Conservation (phyloP, 2,329 filamentous ascomycete species). For the Penicillium crustosum region DNA sequence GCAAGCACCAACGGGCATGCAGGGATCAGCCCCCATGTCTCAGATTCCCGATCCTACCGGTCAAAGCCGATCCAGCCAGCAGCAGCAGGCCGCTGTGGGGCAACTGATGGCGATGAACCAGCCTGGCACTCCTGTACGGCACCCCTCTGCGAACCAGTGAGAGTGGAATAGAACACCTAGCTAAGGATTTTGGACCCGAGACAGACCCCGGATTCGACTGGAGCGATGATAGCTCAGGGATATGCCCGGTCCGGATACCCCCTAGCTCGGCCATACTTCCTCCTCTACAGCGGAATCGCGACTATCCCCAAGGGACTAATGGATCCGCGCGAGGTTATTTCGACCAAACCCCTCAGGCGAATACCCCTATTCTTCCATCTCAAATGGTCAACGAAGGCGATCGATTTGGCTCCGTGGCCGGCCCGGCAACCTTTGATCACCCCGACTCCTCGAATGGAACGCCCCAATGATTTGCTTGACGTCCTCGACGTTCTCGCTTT, state of each 20-base stretch:
- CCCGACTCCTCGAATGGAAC: slow-evolving; percentile 35
- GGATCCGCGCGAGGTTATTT: slow-evolving; percentile 32
- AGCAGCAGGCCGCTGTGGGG: slow-evolving; percentile 37
- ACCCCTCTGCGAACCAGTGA: slow-evolving; percentile 29
- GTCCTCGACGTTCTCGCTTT: slow-evolving; percentile 3
- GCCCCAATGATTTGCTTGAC: slow-evolving; percentile 29
- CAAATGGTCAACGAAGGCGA: slow-evolving; percentile 36
- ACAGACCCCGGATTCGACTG: slow-evolving; percentile 39
- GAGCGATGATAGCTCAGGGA: slow-evolving; percentile 38
- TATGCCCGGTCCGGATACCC: slow-evolving; percentile 38
- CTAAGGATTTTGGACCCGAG: slow-evolving; percentile 31
- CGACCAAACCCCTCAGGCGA: slow-evolving; percentile 34
- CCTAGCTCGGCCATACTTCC: slow-evolving; percentile 36
- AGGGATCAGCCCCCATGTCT: slow-evolving; percentile 32
- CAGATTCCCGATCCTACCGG: slow-evolving; percentile 38
- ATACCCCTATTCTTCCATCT: slow-evolving; percentile 38
- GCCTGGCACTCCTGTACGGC: slow-evolving; percentile 41
- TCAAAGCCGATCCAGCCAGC: slow-evolving; percentile 34
- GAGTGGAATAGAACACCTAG: slow-evolving; percentile 23
- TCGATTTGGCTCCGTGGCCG: slow-evolving; percentile 32
- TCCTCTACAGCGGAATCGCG: slow-evolving; percentile 37
- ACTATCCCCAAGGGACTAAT: slow-evolving; percentile 31
- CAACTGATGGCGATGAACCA: slow-evolving; percentile 39
- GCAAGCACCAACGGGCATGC: slow-evolving; percentile 21
- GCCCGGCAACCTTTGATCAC: slow-evolving; percentile 31